These are phyloP conservation scores for Cantharellus anzutake DNA, from an alignment of 768 basidiomycete species.

Conservation along the genomic window DNA sequence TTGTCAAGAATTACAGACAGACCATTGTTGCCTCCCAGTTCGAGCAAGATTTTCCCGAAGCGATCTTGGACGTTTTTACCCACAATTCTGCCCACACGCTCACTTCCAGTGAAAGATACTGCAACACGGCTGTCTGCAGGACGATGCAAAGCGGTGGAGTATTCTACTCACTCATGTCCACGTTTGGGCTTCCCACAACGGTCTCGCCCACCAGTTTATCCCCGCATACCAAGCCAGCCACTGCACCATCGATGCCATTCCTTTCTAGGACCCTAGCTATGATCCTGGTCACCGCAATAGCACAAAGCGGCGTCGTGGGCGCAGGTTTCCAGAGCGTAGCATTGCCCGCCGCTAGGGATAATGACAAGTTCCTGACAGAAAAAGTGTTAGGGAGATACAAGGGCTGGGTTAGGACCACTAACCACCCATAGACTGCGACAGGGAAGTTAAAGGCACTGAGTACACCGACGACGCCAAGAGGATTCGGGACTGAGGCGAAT, in stretches of 20 bases:
- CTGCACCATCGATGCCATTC: constrained; percentile 71
- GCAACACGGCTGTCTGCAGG: background rate
- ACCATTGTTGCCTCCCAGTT: constrained; percentile 91
- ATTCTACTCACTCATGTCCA: constrained; percentile 49
- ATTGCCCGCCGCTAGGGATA: constrained; percentile 80
- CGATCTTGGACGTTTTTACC: constrained; percentile 70
- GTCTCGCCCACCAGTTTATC: constrained; percentile 64
- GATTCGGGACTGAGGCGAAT: constrained; percentile 59
- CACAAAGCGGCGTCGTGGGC: constrained; percentile 68
- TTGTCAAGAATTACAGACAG: constrained; percentile 14
- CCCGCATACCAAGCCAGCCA: constrained; percentile 67
- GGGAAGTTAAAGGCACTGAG: constrained; percentile 96
- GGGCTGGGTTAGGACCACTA: constrained; percentile 10
- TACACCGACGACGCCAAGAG: constrained; percentile 53
- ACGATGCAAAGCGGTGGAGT: background rate
- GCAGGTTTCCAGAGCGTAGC: constrained; percentile 94
- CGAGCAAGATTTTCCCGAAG: constrained; percentile 80
- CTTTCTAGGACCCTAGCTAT: constrained; percentile 60
- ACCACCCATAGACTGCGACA: constrained; percentile 85
- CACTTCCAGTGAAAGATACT: constrained; percentile 96
- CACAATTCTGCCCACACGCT: constrained; percentile 71
- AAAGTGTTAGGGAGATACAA: background rate
- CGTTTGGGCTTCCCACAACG: constrained; percentile 48
- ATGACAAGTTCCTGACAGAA: constrained; percentile 58
- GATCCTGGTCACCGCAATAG: constrained; percentile 83